These are phyloP conservation scores for Tetrahymena elliotti DNA, from an alignment of 73 alveolate species.

Conservation along the genomic window DNA sequence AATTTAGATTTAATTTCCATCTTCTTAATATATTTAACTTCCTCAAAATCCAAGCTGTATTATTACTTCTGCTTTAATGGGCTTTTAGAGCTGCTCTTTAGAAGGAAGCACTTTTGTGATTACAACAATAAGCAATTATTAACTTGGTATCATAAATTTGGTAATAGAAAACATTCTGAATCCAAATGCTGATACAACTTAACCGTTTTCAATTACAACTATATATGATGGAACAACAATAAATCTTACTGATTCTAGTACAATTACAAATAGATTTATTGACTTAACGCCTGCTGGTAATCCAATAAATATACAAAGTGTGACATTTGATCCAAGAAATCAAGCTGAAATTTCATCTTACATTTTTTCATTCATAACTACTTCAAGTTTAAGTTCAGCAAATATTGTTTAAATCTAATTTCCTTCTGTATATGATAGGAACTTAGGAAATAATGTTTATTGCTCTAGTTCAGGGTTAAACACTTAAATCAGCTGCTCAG, in stretches of 20 bases:
- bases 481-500: not conserved
- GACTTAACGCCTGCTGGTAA: conserved; percentile 3
- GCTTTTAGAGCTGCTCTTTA: not conserved
- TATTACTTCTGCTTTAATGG: not conserved
- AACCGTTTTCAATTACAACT: not conserved
- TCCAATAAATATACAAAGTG: conserved; percentile 1
- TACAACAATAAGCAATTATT: not conserved
- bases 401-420: conserved; percentile 15
- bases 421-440: conserved; percentile 39
- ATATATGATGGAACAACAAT: not conserved
- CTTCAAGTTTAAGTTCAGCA: not conserved
- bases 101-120: not conserved
- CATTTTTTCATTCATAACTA: conserved; percentile 16
- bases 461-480: conserved; percentile 11
- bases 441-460: conserved; percentile 37
- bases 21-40: not conserved
- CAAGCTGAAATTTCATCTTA: conserved; percentile 37
- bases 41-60: not conserved
- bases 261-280: not conserved
- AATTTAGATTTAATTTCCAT: not conserved
- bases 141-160: not conserved
- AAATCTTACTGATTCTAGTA: not conserved
- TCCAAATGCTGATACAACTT: not conserved
- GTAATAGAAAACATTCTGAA: not conserved
- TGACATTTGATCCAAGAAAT: conserved; percentile 36